Conservation (phyloP, 164 flowering plant species). For the Cinnamomum chago region DNA sequence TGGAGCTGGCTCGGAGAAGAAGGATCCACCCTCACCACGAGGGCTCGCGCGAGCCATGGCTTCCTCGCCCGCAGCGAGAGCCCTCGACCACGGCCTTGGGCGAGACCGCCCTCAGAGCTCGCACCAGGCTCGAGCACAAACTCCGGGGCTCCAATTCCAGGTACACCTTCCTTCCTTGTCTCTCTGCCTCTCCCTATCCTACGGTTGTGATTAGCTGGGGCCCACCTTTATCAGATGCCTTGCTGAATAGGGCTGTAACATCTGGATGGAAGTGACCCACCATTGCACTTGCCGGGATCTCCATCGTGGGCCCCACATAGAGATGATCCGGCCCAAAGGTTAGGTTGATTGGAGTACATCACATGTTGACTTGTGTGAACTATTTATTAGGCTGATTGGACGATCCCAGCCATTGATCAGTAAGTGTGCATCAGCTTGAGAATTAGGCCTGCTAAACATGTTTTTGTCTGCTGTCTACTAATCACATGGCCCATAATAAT, state of each 20-base stretch:
- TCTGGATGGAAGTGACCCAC: background rate
- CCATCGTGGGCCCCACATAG: too few species aligned
- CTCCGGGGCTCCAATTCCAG: conserved; percentile 17
- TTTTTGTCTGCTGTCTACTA: too few species aligned
- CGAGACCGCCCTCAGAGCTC: conserved; percentile 35
- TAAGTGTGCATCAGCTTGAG: too few species aligned
- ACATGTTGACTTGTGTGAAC: too few species aligned
- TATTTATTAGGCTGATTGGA: too few species aligned
- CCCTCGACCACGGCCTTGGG: conserved; percentile 15
- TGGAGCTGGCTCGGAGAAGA: conserved; percentile 33
- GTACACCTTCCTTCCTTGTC: background rate
- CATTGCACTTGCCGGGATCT: too few species aligned
- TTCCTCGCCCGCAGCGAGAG: background rate
- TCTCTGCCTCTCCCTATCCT: background rate
- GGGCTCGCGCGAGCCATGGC: conserved; percentile 3
- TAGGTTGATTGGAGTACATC: too few species aligned
- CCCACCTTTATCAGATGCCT: background rate
- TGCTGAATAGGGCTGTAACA: background rate
- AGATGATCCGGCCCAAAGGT: too few species aligned
- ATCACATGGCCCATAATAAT: too few species aligned
- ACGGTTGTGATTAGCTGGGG: background rate
- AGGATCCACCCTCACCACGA: conserved; percentile 15
- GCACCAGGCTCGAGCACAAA: conserved; percentile 32
- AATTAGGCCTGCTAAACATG: too few species aligned
- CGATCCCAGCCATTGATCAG: too few species aligned